Conservation (phyloP, 106 monocot species). For the Xerophyta viscosa region DNA sequence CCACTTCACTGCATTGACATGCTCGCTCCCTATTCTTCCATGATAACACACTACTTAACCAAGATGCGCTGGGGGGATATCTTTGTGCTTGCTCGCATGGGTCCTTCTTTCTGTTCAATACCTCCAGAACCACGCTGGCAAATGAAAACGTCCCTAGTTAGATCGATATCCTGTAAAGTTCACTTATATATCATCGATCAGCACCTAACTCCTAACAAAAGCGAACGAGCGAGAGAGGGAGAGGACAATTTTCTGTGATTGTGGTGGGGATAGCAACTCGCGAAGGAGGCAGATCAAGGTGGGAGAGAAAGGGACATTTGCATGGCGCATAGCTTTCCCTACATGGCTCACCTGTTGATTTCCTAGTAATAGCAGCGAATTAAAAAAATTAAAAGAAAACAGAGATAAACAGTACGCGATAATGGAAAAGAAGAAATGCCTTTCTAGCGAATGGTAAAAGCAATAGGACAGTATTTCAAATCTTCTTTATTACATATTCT, state of each 20-base stretch:
- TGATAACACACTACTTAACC: background rate
- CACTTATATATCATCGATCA: background rate
- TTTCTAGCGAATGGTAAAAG: background rate
- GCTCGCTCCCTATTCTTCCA: slow-evolving; percentile 3
- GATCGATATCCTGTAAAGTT: too few relatives aligned
- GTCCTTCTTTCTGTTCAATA: too few relatives aligned
- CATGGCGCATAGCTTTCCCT: slow-evolving; percentile 29
- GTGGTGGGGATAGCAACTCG: slow-evolving; percentile 25
- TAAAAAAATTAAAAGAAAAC: too few relatives aligned
- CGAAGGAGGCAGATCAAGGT: slow-evolving; percentile 11
- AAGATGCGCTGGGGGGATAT: background rate
- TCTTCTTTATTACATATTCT: too few relatives aligned
- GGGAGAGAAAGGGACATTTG: slow-evolving; percentile 37
- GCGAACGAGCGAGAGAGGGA: slow-evolving; percentile 4
- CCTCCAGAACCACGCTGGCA: background rate
- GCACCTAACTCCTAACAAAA: background rate
- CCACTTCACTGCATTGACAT: too few relatives aligned
- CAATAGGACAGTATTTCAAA: too few relatives aligned
- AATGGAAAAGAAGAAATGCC: background rate
- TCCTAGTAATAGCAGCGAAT: slow-evolving; percentile 20
- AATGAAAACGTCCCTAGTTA: background rate
- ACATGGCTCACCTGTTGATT: slow-evolving; percentile 20
- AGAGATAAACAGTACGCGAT: background rate
- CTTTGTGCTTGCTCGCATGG: background rate
- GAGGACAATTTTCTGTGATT: background rate